Evolutionary conservation across 2,329 filamentous ascomycete genomes (phyloP), one percentile per base, ranked within the genome.

Genomic region (Alternaria solani): DNA sequence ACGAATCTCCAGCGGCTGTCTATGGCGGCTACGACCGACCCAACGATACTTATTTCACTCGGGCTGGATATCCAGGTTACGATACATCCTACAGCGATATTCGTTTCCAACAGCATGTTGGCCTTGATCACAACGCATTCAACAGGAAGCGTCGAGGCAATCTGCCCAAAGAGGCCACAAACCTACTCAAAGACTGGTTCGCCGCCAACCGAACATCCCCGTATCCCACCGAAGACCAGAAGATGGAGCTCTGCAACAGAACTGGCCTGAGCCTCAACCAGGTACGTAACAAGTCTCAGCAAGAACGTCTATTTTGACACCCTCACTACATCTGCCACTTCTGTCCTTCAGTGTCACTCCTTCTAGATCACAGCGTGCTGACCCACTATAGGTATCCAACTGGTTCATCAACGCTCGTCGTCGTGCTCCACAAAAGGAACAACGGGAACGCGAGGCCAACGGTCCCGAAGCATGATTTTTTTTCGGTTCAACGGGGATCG

Each of bases 141-240:
- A 75, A 85, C 60, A 68, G 85, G 70, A 82, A 84, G 75, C 85
- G 93, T 53, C 86, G 93, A 39, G 93, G 93, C 1, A 97, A 97
- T 72, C 83, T 97, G 3, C 93, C 93, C n/a, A 96, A 96, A 74
- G 91, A 93, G 55, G 92, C 92, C 0, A 97, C 93, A 0, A 91
- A 94, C 74, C 89, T 91, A 66, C 83, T 97, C 41, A 87, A 91
- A 55, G 83, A 87, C 0, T 97, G 93, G 93, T 94, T 96, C 66
- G n/a, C 52, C 3, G 61, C 64, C 28, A 72, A 78, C 55, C 56
- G 70, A 18, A 61, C 68, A 9, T 92, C 95, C 72, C 92, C 93
- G 0, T 96, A 96, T 75, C 93, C 93, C 1, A 93, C 89, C 5
- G 92, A 96, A 77, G 92, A 96, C 64, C 91, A 96, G 80, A 96